These are phyloP conservation scores for Gymnopilus junonius DNA, from an alignment of 768 basidiomycete genomes.

Conservation along the genomic window DNA sequence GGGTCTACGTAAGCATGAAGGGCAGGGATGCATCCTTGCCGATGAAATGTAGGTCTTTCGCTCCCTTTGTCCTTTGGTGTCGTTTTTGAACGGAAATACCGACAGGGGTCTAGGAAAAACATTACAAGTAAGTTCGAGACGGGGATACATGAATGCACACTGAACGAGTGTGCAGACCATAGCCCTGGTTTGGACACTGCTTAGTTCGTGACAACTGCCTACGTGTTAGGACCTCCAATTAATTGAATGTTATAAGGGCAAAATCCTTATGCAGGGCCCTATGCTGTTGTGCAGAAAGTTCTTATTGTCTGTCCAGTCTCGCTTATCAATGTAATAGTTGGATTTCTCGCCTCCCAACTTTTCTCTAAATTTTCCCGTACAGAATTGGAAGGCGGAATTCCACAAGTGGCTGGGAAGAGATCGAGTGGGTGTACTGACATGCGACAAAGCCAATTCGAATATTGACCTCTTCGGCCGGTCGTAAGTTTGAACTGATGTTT, in stretches of 20 bases:
- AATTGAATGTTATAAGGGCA: constrained; percentile 57
- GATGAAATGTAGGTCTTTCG: constrained; percentile 80
- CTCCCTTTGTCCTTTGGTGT: background rate
- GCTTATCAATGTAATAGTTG: constrained; percentile 67
- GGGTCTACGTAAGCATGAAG: constrained; percentile 90
- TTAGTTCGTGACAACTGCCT: constrained; percentile 58
- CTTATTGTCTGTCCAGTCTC: constrained; percentile 96
- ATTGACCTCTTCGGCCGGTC: constrained; percentile 77
- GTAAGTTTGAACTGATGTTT: constrained; percentile 40
- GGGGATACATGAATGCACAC: background rate
- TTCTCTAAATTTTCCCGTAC: constrained; percentile 1
- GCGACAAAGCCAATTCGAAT: constrained; percentile 50
- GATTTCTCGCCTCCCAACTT: background rate
- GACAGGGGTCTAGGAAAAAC: constrained; percentile 96
- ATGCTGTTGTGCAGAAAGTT: constrained; percentile 72
- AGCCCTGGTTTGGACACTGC: constrained; percentile 87
- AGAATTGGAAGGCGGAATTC: constrained; percentile 98
- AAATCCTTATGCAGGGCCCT: constrained; percentile 70
- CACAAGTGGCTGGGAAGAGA: constrained; percentile 84
- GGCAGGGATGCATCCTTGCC: constrained; percentile 93
- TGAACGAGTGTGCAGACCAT: constrained; percentile 63
- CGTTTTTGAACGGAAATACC: constrained; percentile 5
- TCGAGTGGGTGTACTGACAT: constrained; percentile 48
- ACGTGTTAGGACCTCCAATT: background rate
- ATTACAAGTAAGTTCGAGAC: constrained; percentile 54